These are phyloP conservation scores for Amaranthus tricolor DNA, from an alignment of 179 eudicot genomes.

Conservation along the genomic window DNA sequence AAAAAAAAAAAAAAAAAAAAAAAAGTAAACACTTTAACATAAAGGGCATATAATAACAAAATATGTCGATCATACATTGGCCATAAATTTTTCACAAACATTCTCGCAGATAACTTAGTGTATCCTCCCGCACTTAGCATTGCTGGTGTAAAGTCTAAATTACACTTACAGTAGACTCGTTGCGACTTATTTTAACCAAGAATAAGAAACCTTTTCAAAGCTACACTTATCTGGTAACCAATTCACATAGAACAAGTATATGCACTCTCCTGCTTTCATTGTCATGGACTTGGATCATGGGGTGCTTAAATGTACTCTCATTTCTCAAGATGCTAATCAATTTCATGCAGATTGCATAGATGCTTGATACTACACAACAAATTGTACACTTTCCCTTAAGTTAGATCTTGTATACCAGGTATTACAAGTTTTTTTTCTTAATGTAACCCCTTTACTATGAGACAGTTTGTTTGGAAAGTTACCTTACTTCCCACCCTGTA, in stretches of 20 bases:
- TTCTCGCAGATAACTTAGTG: no score
- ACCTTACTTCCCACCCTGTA: conserved; percentile 95
- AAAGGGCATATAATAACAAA: neutral
- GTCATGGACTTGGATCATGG: no score
- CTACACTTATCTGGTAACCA: neutral
- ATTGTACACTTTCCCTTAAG: neutral
- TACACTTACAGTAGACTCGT: no score
- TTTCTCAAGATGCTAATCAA: neutral
- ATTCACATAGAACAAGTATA: neutral
- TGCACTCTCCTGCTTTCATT: neutral
- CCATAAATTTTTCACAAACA: no score
- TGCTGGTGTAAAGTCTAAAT: no score
- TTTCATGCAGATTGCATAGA: neutral
- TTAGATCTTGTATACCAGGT: conserved; percentile 1
- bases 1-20: no score
- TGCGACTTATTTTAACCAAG: no score
- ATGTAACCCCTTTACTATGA: conserved; percentile 6
- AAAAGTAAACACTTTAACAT: no score
- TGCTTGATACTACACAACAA: neutral
- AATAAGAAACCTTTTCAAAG: conserved; percentile 3
- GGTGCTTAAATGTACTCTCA: conserved; percentile 8
- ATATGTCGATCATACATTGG: neutral
- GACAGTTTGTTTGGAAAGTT: conserved; percentile 13
- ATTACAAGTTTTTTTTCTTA: neutral
- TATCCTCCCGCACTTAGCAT: no score